phyloP scores from a whole-genome alignment of 352 stramenopile species.

The Globisporangium emineosum region DNA sequence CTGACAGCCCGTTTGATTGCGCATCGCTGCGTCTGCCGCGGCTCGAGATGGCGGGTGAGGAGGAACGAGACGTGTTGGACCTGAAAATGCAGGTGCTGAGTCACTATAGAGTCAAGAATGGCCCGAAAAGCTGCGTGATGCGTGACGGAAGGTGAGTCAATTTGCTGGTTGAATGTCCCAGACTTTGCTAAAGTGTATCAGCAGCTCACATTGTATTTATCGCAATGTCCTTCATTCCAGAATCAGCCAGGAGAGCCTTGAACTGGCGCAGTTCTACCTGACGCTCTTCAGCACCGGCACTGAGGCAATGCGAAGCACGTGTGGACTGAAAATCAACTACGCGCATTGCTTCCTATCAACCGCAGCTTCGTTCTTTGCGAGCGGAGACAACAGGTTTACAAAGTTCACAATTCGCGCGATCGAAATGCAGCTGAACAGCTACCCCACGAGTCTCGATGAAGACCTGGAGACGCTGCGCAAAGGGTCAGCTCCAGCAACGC shows the following conservation, averaged over 20 bases:
- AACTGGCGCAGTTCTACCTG: conserved; percentile 33
- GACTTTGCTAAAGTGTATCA: neutral
- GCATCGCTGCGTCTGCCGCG: conserved; percentile 36
- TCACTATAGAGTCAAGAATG: conserved; percentile 33
- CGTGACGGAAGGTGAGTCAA: conserved; percentile 23
- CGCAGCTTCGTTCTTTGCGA: neutral
- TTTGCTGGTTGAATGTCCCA: neutral
- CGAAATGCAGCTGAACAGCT: conserved; percentile 23
- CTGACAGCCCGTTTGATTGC: conserved; percentile 89
- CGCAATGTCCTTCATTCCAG: conserved; percentile 2
- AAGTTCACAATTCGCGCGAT: conserved; percentile 17
- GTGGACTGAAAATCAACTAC: conserved; percentile 22
- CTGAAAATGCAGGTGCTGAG: conserved; percentile 25
- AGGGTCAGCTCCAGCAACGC: neutral
- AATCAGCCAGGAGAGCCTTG: conserved; percentile 14
- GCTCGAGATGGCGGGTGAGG: neutral
- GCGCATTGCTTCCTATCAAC: conserved; percentile 32
- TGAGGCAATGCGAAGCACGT: conserved; percentile 19
- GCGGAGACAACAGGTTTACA: conserved; percentile 8
- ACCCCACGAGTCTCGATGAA: conserved; percentile 37
- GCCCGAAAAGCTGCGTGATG: conserved; percentile 30
- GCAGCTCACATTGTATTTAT: neutral
- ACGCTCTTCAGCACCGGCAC: conserved; percentile 23
- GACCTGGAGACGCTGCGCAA: conserved; percentile 22
- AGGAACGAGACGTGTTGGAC: conserved; percentile 15